Base-by-base conservation (phyloP, 257 asterid genomes). In the Primulina tabacum region DNA sequence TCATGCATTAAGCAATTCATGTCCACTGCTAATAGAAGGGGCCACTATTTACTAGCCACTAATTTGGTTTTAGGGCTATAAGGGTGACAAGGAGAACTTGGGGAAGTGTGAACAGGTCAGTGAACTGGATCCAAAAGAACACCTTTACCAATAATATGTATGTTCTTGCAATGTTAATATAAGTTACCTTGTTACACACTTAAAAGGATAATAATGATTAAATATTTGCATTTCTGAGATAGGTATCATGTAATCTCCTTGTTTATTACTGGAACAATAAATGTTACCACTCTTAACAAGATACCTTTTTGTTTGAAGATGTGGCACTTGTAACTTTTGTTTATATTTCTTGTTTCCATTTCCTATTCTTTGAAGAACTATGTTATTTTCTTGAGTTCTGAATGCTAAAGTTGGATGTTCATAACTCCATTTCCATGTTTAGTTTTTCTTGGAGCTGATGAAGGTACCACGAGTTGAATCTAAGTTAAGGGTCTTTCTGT, bases 371-470 rank as follows among this genome's bases (percentile, higher is more conserved):
- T 34, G 55, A 18, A 28, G 35, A 30, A 52, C 1, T 32, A 47
- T 17, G 17, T 24, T 62, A 32, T 32, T 68, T 47, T 66, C 52
- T 28, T 73, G 62, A 30, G 47, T 32, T 68, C 12, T 63, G 65
- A 40, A 35, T 35, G 11, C 53, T 69, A 37, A 77, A 21, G 8
- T 69, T 74, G 65, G 65, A 37, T 64, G 63, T 78, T 69, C 73
- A 74, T 47, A 47, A 47, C 16, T 14, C 20, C 18, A 26, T 60
- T 73, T 72, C 64, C 60, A 62, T 75, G 63, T 83, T 80, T 90
- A 94, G 99, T 94, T 92, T 85, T 94, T 94, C 80, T 75, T 94
- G 86, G 98, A 94, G 95, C 89, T 94, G 81, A 92, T 94, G 99
- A 94, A 94, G 86, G 98, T 94, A 74, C 99, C 99, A 47, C 88